Evolutionary conservation across 352 stramenopile species (phyloP).

Genomic region (Thraustochytrium sp.): DNA sequence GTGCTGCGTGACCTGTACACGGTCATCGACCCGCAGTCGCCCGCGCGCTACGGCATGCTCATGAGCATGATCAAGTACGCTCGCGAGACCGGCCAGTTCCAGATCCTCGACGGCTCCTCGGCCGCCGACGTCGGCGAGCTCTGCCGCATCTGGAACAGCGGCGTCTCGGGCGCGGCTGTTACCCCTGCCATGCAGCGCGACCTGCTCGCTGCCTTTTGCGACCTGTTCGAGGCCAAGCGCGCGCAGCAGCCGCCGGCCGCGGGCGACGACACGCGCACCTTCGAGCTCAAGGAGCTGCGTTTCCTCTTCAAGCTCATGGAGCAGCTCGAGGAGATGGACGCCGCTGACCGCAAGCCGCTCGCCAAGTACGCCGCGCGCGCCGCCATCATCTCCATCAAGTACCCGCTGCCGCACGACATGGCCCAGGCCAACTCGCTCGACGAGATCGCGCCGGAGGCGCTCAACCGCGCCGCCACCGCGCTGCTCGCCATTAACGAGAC

Average conservation of each 20-base stretch:
- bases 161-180: neutral
- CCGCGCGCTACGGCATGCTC: conserved; percentile 17
- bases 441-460: neutral
- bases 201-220: conserved; percentile 3
- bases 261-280: neutral
- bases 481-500: neutral
- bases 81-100: neutral
- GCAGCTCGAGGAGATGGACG: neutral
- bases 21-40: conserved; percentile 17
- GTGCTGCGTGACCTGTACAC: conserved; percentile 34
- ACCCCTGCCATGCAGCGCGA: neutral
- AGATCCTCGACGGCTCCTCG: conserved; percentile 24
- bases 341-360: neutral
- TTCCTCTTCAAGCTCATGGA: conserved; percentile 38
- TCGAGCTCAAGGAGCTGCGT: conserved; percentile 32
- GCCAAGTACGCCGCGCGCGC: conserved; percentile 39
- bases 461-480: neutral
- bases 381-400: conserved; percentile 29
- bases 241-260: neutral
- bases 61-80: conserved; percentile 19
- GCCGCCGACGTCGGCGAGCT: conserved; percentile 25
- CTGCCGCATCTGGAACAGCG: conserved; percentile 26
- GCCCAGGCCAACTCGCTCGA: conserved; percentile 23
- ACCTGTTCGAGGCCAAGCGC: conserved; percentile 7
- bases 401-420: conserved; percentile 32